A percentile compares a stretch with the other conserved stretches of the same genome.
Conservation (phyloP, 352 stramenopile species). For the Elongisporangium anandrum region DNA sequence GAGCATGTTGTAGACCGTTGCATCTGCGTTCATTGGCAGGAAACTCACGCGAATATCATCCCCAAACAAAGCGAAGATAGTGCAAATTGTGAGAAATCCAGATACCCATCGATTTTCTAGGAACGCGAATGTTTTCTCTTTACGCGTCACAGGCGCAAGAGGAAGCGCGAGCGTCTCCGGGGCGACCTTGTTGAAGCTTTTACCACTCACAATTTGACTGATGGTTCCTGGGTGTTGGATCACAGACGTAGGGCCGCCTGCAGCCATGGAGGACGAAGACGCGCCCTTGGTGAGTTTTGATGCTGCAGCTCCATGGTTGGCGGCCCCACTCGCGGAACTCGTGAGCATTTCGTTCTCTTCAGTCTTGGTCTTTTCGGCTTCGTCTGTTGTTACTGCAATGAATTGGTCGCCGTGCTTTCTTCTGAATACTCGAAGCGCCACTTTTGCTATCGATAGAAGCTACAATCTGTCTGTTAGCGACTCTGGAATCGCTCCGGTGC, state of each 20-base stretch:
- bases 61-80: conserved; percentile 85
- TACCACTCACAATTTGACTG: conserved; percentile 32
- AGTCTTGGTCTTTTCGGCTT: conserved; percentile 17
- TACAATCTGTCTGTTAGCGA: neutral
- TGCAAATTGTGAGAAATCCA: conserved; percentile 62
- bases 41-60: conserved; percentile 79
- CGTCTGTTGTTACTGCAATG: conserved; percentile 21
- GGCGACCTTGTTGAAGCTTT: conserved; percentile 62
- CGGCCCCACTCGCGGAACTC: conserved; percentile 13
- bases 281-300: conserved; percentile 5
- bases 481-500: neutral
- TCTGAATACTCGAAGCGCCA: conserved; percentile 38
- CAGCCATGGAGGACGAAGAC: conserved; percentile 6
- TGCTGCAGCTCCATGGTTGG: conserved; percentile 3
- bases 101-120: conserved; percentile 75
- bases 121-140: conserved; percentile 41
- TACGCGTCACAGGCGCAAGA: conserved; percentile 19
- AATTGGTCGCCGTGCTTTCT: conserved; percentile 33
- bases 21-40: conserved; percentile 61
- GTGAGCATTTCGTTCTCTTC: conserved; percentile 26
- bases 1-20: conserved; percentile 69
- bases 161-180: conserved; percentile 43
- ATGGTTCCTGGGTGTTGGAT: conserved; percentile 30
- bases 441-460: conserved; percentile 13
- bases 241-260: conserved; percentile 19